Evolutionary conservation across 2,329 filamentous ascomycete species (phyloP), one percentile per base, ranked within the genome.

Genomic region (Alternaria sp.): DNA sequence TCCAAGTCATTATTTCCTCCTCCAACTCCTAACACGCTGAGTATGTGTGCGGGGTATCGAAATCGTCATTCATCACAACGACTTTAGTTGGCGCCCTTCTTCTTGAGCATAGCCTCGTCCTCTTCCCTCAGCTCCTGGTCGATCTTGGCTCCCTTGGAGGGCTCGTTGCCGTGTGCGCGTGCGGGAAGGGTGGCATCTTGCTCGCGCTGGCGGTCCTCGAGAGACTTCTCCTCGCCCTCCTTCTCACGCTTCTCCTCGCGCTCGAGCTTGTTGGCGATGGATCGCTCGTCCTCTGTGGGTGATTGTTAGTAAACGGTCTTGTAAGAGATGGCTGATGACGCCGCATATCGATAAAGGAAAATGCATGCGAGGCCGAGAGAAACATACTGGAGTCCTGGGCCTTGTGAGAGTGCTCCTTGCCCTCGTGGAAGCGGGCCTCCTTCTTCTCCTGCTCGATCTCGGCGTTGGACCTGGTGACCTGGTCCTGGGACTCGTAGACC

Each of bases 401-500:
- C 65, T 85, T 79, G 81, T 96, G 92, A 56, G 90, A 90, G 78
- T 91, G 84, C 62, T 85, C 79, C 78, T 90, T 84, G 72, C 93
- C 92, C 82, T 95, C 90, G 65, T 93, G 83, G 82, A 88, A 96
- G 64, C 88, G 85, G 59, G 87, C 83, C 21, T 85, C 83, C 26
- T 85, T 81, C 58, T 85, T 81, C 55, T 87, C 82, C 19, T 85
- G 83, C 23, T 85, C 80, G 45, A 85, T 81, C 65, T 86, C 82
- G 3, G 86, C 84, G 62, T 86, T 77, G 65, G 87, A 86, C 65
- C 81, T 77, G 78, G 89, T 93, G 73, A 87, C 86, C 80, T 96
- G 92, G 81, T 96, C 92, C 62, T 89, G 90, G 61, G 86, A 89
- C 82, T 94, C 91, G 82, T 96, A 94, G 77, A 93, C 82, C 64